phyloP scores from a whole-genome alignment of 192 early-diverging fungal species.

The Powellomyces hirtus region DNA sequence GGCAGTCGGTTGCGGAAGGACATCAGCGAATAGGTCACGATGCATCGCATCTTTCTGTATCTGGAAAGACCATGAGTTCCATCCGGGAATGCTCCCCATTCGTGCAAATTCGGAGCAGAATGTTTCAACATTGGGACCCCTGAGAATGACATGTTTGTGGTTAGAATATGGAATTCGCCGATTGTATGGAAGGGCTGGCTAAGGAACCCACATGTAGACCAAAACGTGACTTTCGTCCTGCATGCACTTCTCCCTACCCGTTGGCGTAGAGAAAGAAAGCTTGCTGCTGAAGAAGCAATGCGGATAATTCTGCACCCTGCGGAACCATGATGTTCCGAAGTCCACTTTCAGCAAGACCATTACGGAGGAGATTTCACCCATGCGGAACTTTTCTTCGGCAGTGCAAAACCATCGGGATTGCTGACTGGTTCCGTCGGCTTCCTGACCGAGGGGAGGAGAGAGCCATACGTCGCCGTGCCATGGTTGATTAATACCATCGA shows the following conservation, averaged over 20 bases:
- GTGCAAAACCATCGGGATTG: constrained; percentile 35
- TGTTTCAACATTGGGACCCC: constrained; percentile 29
- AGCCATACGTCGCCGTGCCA: constrained; percentile 48
- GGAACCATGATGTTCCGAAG: constrained; percentile 36
- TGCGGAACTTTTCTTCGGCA: constrained; percentile 28
- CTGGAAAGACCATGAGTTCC: constrained; percentile 34
- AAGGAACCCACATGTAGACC: constrained; percentile 38
- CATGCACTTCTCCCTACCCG: constrained; percentile 38
- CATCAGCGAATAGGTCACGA: neutral
- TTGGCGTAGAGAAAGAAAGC: constrained; percentile 37
- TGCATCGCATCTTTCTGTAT: neutral
- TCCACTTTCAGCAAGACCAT: constrained; percentile 35
- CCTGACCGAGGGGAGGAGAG: constrained; percentile 34
- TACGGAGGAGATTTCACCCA: constrained; percentile 28
- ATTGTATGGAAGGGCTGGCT: neutral
- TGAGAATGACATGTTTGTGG: constrained; percentile 1
- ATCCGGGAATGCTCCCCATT: constrained; percentile 41
- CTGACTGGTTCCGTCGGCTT: constrained; percentile 9
- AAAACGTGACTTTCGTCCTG: constrained; percentile 33
- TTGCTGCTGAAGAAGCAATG: constrained; percentile 37
- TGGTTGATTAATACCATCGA: constrained; percentile 33
- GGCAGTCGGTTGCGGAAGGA: neutral
- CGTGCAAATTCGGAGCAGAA: constrained; percentile 32
- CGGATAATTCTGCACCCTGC: constrained; percentile 31
- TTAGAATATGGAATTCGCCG: neutral